Base-by-base conservation (phyloP, 2,329 filamentous ascomycete species). In the Aspergillus felis region DNA sequence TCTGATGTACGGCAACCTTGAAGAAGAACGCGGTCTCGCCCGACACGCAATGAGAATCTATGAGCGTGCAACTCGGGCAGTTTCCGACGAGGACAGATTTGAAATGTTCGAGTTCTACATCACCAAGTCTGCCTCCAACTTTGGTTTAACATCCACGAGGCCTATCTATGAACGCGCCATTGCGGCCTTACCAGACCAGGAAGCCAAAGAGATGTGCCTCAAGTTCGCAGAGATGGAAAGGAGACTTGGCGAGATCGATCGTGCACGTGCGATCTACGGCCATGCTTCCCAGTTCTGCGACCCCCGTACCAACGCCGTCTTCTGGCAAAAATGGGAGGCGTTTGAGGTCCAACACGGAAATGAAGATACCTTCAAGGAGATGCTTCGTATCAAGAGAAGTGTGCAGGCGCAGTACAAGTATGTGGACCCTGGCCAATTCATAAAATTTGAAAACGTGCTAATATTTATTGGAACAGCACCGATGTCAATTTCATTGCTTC, bases 61-160 rank as follows among this genome's bases (percentile, higher is more conserved):
- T 76, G 95, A 99, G 78, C 89, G 94, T 57, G 94, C 94, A 7
- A 99, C 94, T 4, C 87, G 94, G 32, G 92, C 93, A 12, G 95
- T 99, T 3, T 88, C 91, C 14, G 94, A 99, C 68, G 93, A 97
- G 69, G 93, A 99, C 74, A 84, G 92, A 53, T 88, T 92, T 59
- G 92, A 96, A 68, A 97, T 99, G 92, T 99, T 97, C 80, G 94
- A 96, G 74, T 96, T 97, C 72, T 99, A 99, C 79, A 97, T 99
- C 71, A 97, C 93, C 57, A 97, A 99, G 74, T 97, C 92, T 0
- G 94, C 94, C 1, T 96, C 92, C 22, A 99, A 99, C 76, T 99
- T 99, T 69, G 94, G 95, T 32, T 84, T 99, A 53, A 92, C 94
- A 0, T 97, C 94, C 0, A 97, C 94, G 3, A 82, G 94, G 53